phyloP scores from a whole-genome alignment of 2,329 filamentous ascomycete genomes.

The Alternaria panax region DNA sequence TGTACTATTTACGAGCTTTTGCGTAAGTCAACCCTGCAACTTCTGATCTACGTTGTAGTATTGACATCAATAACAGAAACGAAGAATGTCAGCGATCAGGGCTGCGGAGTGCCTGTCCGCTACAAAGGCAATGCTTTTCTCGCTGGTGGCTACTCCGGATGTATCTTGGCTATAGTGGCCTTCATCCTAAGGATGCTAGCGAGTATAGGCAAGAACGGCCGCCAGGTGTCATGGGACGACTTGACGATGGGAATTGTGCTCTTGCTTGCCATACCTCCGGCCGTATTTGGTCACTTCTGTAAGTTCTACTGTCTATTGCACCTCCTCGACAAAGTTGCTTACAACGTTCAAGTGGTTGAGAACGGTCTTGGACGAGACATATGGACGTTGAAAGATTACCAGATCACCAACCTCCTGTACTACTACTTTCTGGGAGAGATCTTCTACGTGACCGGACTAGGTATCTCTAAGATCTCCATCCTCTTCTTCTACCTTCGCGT shows the following conservation, averaged over 20 bases:
- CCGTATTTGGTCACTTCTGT: constrained; percentile 23
- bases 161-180: constrained; percentile 41
- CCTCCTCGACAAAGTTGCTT: neutral
- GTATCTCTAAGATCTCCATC: constrained; percentile 45
- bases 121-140: constrained; percentile 43
- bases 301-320: neutral
- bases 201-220: constrained; percentile 44
- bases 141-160: constrained; percentile 38
- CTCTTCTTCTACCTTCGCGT: constrained; percentile 46
- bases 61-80: constrained; percentile 31
- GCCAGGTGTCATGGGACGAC: constrained; percentile 50
- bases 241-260: constrained; percentile 49
- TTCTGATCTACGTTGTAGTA: neutral
- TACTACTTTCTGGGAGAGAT: constrained; percentile 39
- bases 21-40: constrained; percentile 14
- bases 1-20: constrained; percentile 50
- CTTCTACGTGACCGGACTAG: constrained; percentile 43
- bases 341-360: constrained; percentile 16
- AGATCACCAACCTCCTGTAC: constrained; percentile 55
- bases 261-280: constrained; percentile 36
- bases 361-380: constrained; percentile 60
- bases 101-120: constrained; percentile 48
- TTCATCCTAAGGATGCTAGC: constrained; percentile 47
- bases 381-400: constrained; percentile 55
- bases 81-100: constrained; percentile 49